Base-by-base conservation (phyloP, 1,284 basidiomycete species). In the Kalmanozyma brasiliensis region DNA sequence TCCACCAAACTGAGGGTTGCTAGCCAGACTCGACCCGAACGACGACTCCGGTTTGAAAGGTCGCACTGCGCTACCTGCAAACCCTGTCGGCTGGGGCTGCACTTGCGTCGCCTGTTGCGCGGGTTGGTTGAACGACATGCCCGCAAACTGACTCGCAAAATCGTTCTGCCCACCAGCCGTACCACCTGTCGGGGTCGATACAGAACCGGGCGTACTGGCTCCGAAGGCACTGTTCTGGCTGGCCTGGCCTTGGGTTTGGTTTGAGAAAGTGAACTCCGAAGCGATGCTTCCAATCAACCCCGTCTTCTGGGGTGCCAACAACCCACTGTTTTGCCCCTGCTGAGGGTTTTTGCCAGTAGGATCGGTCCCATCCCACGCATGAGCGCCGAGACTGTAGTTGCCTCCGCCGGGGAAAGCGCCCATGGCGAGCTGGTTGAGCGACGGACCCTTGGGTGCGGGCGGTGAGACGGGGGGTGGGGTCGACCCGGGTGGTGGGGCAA, bases 341-440 rank as follows among this genome's bases (percentile, higher is more conserved):
- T 56, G 51, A n/a, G 57, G 58, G 11, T 52, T 38, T 19, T 52
- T 58, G 49, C 44, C 51, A 14, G 58, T 58, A 4, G 57, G 46
- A 16, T 48, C 55, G 16, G 43, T 53, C 0, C 73, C 73, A 36
- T 79, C 62, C 68, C 79, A 80, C 0, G 72, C 75, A 29, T 66
- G 49, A 19, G 73, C 71, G 9, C 73, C 76, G 6, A 76, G 70
- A 3, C 73, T 55, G 37, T 78, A 77, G 41, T 70, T 56, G 3
- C 74, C 73, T 5, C 72, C 73, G 17, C 38, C 58, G 14, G 67
- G 72, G 17, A 78, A 80, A 8, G 82, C 69, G 30, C 87, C 87
- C 84, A 87, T 87, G 1, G 89, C 87, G 8, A 97, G 83, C 77
- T 96, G 90, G 82, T 91, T 88, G 75, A 97, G 84, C 1, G 91